A percentile compares a stretch with the other conserved stretches of the same genome.
phyloP scores from a whole-genome alignment of 202 grass and related monocot genomes.

The Tripidium arundinaceum region DNA sequence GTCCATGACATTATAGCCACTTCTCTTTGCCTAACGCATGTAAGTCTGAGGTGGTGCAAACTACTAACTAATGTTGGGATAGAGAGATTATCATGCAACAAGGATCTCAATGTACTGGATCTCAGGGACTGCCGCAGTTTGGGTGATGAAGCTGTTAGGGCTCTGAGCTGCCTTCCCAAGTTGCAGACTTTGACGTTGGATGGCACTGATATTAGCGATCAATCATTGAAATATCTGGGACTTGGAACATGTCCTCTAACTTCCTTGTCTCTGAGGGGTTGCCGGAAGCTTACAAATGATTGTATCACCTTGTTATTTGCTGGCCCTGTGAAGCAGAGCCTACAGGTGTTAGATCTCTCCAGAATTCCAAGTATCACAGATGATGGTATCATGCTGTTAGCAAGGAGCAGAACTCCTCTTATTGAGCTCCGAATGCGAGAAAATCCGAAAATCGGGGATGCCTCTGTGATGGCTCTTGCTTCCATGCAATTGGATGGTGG shows the following conservation, averaged over 20 bases:
- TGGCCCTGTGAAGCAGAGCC: conserved; percentile 52
- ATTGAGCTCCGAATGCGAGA: conserved; percentile 72
- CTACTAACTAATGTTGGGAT: conserved; percentile 75
- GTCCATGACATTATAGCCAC: conserved; percentile 63
- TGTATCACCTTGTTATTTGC: conserved; percentile 60
- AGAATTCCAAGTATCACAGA: conserved; percentile 65
- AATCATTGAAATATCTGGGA: conserved; percentile 74
- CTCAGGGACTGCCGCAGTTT: conserved; percentile 82
- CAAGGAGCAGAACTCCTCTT: conserved; percentile 57
- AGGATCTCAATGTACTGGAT: conserved; percentile 82
- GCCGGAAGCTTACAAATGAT: conserved; percentile 73
- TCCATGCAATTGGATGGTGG: conserved; percentile 90
- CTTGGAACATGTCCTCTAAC: conserved; percentile 56
- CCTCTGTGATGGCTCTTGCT: conserved; percentile 84
- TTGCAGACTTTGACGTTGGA: conserved; percentile 66
- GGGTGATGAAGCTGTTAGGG: conserved; percentile 77
- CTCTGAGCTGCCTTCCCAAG: conserved; percentile 69
- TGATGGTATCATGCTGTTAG: conserved; percentile 68
- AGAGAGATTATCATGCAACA: conserved; percentile 77
- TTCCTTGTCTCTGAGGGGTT: conserved; percentile 83
- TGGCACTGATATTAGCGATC: conserved; percentile 57
- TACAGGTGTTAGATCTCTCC: conserved; percentile 79
- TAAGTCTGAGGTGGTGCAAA: conserved; percentile 88
- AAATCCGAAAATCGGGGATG: conserved; percentile 70
- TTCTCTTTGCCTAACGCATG: conserved; percentile 96